phyloP scores from a whole-genome alignment of 2,329 filamentous ascomycete genomes.

The Aureobasidium vineae region DNA sequence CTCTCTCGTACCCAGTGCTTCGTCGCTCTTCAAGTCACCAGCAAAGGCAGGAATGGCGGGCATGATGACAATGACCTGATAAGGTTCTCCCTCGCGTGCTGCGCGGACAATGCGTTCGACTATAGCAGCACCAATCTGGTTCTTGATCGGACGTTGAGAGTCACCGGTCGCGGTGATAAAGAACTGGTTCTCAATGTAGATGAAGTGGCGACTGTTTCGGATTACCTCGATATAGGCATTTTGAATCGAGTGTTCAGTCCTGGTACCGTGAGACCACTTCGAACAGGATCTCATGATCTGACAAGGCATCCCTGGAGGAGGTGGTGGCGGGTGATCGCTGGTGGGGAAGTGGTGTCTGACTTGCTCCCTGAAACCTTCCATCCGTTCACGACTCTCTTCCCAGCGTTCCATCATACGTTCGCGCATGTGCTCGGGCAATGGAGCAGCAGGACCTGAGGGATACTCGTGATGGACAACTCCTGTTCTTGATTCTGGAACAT shows the following conservation, averaged over 20 bases:
- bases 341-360: slow-evolving; percentile 30
- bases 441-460: slow-evolving; percentile 30
- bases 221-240: slow-evolving; percentile 83
- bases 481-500: slow-evolving; percentile 40
- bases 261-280: slow-evolving; percentile 60
- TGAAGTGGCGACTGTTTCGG: slow-evolving; percentile 87
- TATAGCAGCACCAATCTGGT: slow-evolving; percentile 75
- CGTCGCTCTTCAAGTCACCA: slow-evolving; percentile 71
- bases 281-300: slow-evolving; percentile 68
- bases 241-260: slow-evolving; percentile 74
- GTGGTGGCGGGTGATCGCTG: not conserved
- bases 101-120: slow-evolving; percentile 75
- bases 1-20: slow-evolving; percentile 71
- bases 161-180: slow-evolving; percentile 79
- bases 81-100: slow-evolving; percentile 62
- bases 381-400: slow-evolving; percentile 31
- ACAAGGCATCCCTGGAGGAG: slow-evolving; percentile 46
- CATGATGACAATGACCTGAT: slow-evolving; percentile 74
- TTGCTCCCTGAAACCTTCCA: slow-evolving; percentile 33
- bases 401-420: slow-evolving; percentile 36
- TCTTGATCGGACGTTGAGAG: slow-evolving; percentile 68
- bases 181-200: slow-evolving; percentile 68
- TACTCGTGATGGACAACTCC: slow-evolving; percentile 37
- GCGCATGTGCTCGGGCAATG: slow-evolving; percentile 36
- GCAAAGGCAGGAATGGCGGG: slow-evolving; percentile 80